phyloP scores from a whole-genome alignment of 1,284 basidiomycete species.

The Apiotrichum mycotoxinovorans region DNA sequence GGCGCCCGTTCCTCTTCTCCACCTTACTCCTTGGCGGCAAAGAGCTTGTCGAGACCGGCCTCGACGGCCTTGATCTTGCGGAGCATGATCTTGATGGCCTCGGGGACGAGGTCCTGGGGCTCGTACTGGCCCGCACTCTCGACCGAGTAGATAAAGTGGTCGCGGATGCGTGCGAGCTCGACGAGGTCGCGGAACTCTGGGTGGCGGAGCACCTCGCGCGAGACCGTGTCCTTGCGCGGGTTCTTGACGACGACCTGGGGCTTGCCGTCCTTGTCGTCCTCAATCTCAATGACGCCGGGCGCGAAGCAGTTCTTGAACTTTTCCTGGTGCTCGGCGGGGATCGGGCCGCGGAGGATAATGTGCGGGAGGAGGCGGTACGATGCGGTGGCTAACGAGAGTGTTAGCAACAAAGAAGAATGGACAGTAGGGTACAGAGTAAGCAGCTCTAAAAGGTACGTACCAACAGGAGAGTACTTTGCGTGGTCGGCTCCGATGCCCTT shows the following conservation, averaged over 20 bases:
- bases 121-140: slow-evolving; percentile 86
- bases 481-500: slow-evolving; percentile 96
- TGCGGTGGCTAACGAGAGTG: slow-evolving; percentile 66
- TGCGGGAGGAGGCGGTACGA: slow-evolving; percentile 89
- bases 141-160: slow-evolving; percentile 89
- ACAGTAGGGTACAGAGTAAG: background rate
- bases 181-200: slow-evolving; percentile 85
- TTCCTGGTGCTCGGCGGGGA: slow-evolving; percentile 59
- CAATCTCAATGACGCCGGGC: slow-evolving; percentile 76
- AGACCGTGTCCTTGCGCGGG: slow-evolving; percentile 80
- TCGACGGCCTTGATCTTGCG: slow-evolving; percentile 62
- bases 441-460: slow-evolving; percentile 53
- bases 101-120: slow-evolving; percentile 78
- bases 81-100: slow-evolving; percentile 78
- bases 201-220: slow-evolving; percentile 86
- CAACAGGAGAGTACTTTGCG: slow-evolving; percentile 96
- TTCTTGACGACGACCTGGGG: slow-evolving; percentile 58
- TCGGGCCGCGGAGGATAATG: slow-evolving; percentile 71
- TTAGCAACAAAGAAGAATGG: no score
- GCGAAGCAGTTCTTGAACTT: slow-evolving; percentile 89
- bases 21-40: slow-evolving; percentile 1
- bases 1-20: no score
- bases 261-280: slow-evolving; percentile 51
- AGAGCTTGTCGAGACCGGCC: slow-evolving; percentile 43
- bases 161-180: slow-evolving; percentile 77